Base-by-base conservation (phyloP, 352 stramenopile genomes). In the Lagenidium sp. region DNA sequence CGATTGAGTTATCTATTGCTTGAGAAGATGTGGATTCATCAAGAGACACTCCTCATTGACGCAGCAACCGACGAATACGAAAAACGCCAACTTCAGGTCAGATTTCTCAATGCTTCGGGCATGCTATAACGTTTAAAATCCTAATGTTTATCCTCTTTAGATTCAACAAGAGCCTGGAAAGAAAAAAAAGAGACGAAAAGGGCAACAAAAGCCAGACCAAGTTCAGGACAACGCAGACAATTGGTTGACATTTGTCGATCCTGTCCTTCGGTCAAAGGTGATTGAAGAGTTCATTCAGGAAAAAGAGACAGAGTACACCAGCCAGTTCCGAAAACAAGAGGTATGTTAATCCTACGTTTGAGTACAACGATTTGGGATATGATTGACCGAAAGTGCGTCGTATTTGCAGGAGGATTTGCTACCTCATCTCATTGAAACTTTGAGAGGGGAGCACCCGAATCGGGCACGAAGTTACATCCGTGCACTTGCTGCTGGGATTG, bases 401-500 rank as follows among this genome's bases (percentile, higher is more conserved):
- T 15, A 41, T 20, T 34, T 13, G 18, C 30, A 61, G 53, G 53
- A 61, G 23, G 71, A 84, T 12, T 60, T 82, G n/a, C 77, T 80
- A 22, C 72, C 68, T 25, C 72, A 85, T 28, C 44, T 85, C 3
- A 57, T 85, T 0, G 66, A 85, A 40, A 77, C 68, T 4, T 32
- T 85, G 4, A 63, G 72, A 11, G 65, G 65, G 7, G 68, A 85
- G 35, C 60, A 79, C 21, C 72, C 71, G 4, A 72, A 82, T 31
- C 63, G 59, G 48, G 49, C 72, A 2, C 58, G 68, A 50, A 81
- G 56, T 11, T 85, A 81, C 50, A 65, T 82, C 44, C 63, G 63
- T 46, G 64, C 63, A 2, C 48, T 82, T 4, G 72, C 68, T 7
- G 47, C 46, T n/a, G 54, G 56, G 23, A 55, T 64, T 25, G 64